Percentiles rank a stretch among this genome's conserved stretches.
Conservation (phyloP, 768 basidiomycete species). For the Lactifluus rugatus region DNA sequence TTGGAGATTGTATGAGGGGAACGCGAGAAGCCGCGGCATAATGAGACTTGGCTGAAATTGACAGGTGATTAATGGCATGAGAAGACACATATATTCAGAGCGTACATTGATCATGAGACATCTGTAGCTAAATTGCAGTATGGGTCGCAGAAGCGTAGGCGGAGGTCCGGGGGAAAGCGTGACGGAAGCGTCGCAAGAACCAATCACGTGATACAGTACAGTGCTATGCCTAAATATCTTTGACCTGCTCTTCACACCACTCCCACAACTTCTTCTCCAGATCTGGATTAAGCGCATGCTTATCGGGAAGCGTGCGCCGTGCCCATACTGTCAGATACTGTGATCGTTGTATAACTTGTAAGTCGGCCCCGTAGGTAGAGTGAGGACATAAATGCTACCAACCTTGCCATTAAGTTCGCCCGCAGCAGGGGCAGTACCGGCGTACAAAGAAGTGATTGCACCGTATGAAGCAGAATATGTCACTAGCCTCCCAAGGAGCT, state of each 20-base stretch:
- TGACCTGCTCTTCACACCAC: slow-evolving; percentile 26
- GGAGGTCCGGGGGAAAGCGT: too few species aligned
- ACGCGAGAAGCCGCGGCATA: slow-evolving; percentile 68
- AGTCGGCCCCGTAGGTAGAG: not conserved
- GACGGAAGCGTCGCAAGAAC: too few species aligned
- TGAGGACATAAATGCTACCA: not conserved
- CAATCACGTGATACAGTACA: not conserved
- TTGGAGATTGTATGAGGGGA: slow-evolving; percentile 88
- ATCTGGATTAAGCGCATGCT: slow-evolving; percentile 17
- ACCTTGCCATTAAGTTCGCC: slow-evolving; percentile 15
- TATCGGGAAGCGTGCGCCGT: slow-evolving; percentile 14
- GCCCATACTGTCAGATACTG: slow-evolving; percentile 26
- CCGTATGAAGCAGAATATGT: slow-evolving; percentile 8
- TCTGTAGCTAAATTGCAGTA: too few species aligned
- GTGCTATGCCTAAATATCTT: slow-evolving; percentile 1
- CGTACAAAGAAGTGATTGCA: slow-evolving; percentile 14
- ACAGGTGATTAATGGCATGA: not conserved
- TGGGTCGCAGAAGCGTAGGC: too few species aligned
- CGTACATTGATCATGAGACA: slow-evolving; percentile 15
- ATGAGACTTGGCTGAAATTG: slow-evolving; percentile 39
- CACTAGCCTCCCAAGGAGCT: not conserved
- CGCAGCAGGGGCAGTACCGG: slow-evolving; percentile 12
- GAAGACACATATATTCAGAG: not conserved
- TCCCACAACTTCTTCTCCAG: slow-evolving; percentile 23
- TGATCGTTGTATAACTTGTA: too few species aligned